A percentile compares a stretch with the other conserved stretches of the same genome.
Evolutionary conservation across 2,329 filamentous ascomycete genomes (phyloP).

Genomic region (Neocucurbitaria cava): DNA sequence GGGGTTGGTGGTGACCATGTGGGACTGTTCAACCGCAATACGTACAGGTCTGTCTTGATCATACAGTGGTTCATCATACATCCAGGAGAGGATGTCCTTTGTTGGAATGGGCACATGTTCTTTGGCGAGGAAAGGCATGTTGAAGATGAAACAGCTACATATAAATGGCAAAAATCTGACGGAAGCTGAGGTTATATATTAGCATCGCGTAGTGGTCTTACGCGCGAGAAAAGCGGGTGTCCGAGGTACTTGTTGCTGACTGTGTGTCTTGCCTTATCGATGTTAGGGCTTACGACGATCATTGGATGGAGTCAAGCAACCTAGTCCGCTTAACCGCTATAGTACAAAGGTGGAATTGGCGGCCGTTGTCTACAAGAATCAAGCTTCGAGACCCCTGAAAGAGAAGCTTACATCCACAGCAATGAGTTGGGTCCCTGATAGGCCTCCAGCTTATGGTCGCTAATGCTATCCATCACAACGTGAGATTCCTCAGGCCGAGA

Average conservation of each 20-base stretch:
- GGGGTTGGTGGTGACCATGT: neutral
- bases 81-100: constrained; percentile 22
- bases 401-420: neutral
- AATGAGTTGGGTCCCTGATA: neutral
- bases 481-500: neutral
- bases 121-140: constrained; percentile 29
- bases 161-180: no score
- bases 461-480: neutral
- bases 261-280: neutral
- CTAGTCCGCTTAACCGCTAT: neutral
- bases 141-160: no score
- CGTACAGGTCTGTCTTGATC: constrained; percentile 3
- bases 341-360: neutral
- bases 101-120: constrained; percentile 13
- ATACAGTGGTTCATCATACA: constrained; percentile 11
- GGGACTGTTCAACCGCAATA: neutral
- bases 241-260: neutral
- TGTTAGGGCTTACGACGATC: neutral
- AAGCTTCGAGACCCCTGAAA: neutral
- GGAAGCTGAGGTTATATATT: neutral
- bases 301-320: neutral
- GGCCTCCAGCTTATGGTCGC: neutral
- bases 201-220: neutral
- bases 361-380: neutral
- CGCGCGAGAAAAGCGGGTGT: neutral